A percentile compares a stretch with the other conserved stretches of the same genome.
phyloP scores from a whole-genome alignment of 352 stramenopile genomes.

The Globisporangium viniferum region DNA sequence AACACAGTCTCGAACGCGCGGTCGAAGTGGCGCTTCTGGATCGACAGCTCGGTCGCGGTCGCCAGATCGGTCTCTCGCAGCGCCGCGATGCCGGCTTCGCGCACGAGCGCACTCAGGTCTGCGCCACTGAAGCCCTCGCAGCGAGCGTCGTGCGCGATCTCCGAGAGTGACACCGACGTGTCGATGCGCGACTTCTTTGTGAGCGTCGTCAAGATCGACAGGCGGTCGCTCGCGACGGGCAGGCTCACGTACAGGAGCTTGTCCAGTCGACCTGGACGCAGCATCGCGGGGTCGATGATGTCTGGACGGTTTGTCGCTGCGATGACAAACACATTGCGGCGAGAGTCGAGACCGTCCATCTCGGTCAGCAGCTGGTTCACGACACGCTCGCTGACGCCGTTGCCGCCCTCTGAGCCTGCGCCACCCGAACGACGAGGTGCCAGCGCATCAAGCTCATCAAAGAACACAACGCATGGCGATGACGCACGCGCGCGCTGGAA shows the following conservation, averaged over 20 bases:
- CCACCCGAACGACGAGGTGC: conserved; percentile 89
- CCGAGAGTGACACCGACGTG: conserved; percentile 83
- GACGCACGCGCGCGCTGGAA: conserved; percentile 97
- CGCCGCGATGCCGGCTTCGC: conserved; percentile 95
- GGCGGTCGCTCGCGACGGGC: conserved; percentile 69
- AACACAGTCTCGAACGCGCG: conserved; percentile 80
- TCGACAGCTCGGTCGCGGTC: conserved; percentile 36
- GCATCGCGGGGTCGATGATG: conserved; percentile 99
- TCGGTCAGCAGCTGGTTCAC: conserved; percentile 99
- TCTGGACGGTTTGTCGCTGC: conserved; percentile 95
- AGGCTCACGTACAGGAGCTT: conserved; percentile 99
- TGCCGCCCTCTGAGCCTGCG: conserved; percentile 59
- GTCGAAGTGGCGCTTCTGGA: conserved; percentile 67
- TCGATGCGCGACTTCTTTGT: conserved; percentile 68
- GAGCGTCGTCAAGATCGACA: conserved; percentile 92
- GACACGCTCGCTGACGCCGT: conserved; percentile 92
- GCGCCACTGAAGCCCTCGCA: conserved; percentile 96
- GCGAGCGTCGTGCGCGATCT: conserved; percentile 86
- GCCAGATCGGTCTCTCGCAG: conserved; percentile 73
- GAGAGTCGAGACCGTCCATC: conserved; percentile 97
- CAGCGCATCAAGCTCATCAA: conserved; percentile 98
- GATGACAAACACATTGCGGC: conserved; percentile 96
- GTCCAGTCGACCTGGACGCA: conserved; percentile 97
- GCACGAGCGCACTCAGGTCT: conserved; percentile 95
- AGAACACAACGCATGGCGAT: conserved; percentile 99